Evolutionary conservation across 495 filamentous ascomycete species (phyloP).

Genomic region (Podospora pseudocomata): DNA sequence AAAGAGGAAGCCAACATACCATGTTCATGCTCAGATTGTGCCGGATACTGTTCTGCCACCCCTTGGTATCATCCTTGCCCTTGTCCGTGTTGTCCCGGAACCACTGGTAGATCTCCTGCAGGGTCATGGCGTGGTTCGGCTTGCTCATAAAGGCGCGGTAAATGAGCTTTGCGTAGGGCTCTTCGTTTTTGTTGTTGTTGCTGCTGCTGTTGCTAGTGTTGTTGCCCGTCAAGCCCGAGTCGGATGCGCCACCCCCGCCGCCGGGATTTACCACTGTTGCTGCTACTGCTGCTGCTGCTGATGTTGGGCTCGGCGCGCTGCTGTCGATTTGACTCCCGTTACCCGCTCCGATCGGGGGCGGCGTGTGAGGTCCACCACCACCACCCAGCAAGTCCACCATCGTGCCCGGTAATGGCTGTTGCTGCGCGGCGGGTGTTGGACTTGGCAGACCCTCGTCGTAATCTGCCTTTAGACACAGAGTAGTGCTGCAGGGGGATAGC

Average conservation of each 20-base stretch:
- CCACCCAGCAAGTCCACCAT: background rate
- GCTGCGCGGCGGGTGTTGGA: conserved; percentile 2
- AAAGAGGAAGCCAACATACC: conserved; percentile 49
- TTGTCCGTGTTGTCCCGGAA: conserved; percentile 79
- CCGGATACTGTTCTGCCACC: conserved; percentile 96
- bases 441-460: conserved; percentile 8
- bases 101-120: conserved; percentile 89
- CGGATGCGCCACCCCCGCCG: conserved; percentile 5
- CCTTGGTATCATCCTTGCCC: conserved; percentile 60
- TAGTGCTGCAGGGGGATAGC: conserved; percentile 26
- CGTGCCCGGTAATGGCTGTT: background rate
- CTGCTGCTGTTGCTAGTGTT: background rate
- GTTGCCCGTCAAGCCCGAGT: background rate
- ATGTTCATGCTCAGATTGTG: conserved; percentile 97
- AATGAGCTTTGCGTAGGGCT: conserved; percentile 83
- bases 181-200: conserved; percentile 38
- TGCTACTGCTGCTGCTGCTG: conserved; percentile 3
- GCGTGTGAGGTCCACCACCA: background rate
- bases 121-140: conserved; percentile 62
- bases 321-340: conserved; percentile 14
- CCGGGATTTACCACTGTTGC: conserved; percentile 3
- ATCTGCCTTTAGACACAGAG: conserved; percentile 17
- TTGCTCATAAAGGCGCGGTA: conserved; percentile 66
- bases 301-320: conserved; percentile 11
- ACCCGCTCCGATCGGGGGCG: background rate